Conservation (phyloP, 371 early-diverging fungal species). For the Funneliformis caledonium region DNA sequence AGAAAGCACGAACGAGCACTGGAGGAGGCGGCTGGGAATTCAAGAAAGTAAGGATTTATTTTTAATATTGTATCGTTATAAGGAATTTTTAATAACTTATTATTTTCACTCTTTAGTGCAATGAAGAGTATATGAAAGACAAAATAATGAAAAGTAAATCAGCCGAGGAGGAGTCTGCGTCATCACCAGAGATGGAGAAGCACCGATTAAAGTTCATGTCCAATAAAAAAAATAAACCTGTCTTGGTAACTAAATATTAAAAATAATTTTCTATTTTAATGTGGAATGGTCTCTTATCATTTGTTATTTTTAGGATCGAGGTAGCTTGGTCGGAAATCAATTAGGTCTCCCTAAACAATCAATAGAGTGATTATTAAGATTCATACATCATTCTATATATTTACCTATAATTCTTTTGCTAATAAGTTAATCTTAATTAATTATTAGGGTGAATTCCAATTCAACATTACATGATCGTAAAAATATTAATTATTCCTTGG, state of each 20-base stretch:
- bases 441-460: not conserved
- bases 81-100: not conserved
- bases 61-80: not conserved
- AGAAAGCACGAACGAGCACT: not conserved
- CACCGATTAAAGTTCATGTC: not conserved
- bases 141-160: not conserved
- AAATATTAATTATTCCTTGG: not conserved
- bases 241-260: not conserved
- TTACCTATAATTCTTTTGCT: not conserved
- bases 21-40: constrained; percentile 8
- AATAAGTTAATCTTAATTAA: not conserved
- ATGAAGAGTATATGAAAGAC: not conserved
- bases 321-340: constrained; percentile 27
- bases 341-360: not conserved
- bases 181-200: not conserved
- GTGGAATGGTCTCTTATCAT: not conserved
- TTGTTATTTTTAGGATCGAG: constrained; percentile 16
- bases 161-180: not conserved
- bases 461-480: not conserved
- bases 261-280: not conserved
- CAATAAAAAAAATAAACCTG: too few species aligned
- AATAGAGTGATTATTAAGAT: not conserved
- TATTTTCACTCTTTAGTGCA: not conserved
- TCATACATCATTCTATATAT: not conserved
- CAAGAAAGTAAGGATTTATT: not conserved